Percentiles rank a stretch among this genome's conserved stretches.
phyloP scores from a whole-genome alignment of 257 asterid genomes.

The Nicotiana tomentosiformis region DNA sequence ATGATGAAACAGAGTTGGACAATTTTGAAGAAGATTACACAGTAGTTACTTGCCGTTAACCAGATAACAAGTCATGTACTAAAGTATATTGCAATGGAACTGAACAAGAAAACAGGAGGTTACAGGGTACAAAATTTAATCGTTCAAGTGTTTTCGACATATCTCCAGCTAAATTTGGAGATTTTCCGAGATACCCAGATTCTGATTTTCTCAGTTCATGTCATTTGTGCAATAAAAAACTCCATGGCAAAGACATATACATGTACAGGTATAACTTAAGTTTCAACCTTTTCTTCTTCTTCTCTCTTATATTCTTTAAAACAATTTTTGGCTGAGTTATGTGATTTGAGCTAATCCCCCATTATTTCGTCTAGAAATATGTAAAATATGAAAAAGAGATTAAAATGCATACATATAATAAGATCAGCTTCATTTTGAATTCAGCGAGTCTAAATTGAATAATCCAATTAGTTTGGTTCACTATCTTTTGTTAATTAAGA shows the following conservation, averaged over 20 bases:
- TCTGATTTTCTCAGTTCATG: slow-evolving; percentile 68
- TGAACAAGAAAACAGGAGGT: background rate
- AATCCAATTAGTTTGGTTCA: too few relatives aligned
- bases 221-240: slow-evolving; percentile 57
- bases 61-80: slow-evolving; percentile 37
- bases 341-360: too few relatives aligned
- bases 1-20: background rate
- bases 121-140: background rate
- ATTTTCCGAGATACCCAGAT: slow-evolving; percentile 25
- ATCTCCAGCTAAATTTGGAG: slow-evolving; percentile 44
- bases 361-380: too few relatives aligned
- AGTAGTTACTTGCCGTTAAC: slow-evolving; percentile 52
- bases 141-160: slow-evolving; percentile 46
- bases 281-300: background rate
- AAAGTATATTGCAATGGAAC: slow-evolving; percentile 43
- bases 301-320: background rate
- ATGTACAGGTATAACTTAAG: slow-evolving; percentile 61
- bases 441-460: too few relatives aligned
- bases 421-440: too few relatives aligned
- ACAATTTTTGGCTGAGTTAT: too few relatives aligned
- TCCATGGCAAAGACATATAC: slow-evolving; percentile 73
- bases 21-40: slow-evolving; percentile 40
- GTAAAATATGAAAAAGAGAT: too few relatives aligned
- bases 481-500: too few relatives aligned
- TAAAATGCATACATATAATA: too few relatives aligned